Evolutionary conservation across 108 stramenopile species (phyloP).

Genomic region (Fragilaria radians): DNA sequence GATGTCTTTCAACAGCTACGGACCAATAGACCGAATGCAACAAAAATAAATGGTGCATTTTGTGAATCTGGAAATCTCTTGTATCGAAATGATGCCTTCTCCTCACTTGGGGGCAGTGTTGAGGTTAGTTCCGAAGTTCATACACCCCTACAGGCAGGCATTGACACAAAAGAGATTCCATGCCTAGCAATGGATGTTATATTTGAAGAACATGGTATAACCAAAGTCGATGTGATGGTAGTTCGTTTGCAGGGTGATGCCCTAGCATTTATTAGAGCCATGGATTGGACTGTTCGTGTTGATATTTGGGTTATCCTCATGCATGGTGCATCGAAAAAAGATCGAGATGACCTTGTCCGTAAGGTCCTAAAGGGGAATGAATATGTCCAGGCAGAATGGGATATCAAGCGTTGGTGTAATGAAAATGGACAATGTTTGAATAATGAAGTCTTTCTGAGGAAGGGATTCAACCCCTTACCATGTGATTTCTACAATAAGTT

Average conservation of each 20-base stretch:
- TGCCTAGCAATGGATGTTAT: conserved; percentile 13
- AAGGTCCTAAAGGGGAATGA: too few relatives aligned
- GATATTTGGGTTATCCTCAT: conserved; percentile 41
- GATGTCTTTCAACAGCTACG: conserved; percentile 22
- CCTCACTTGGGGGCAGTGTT: conserved; percentile 9
- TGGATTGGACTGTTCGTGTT: conserved; percentile 40
- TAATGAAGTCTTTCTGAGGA: conserved; percentile 45
- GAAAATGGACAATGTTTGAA: conserved; percentile 26
- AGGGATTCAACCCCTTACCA: conserved; percentile 40
- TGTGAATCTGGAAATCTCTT: conserved; percentile 28
- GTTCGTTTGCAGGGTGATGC: conserved; percentile 41
- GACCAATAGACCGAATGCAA: conserved; percentile 22
- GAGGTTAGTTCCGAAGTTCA: conserved; percentile 22
- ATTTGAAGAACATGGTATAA: conserved; percentile 15
- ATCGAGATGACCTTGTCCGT: conserved; percentile 23
- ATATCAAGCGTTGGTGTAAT: conserved; percentile 47
- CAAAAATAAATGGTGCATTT: conserved; percentile 26
- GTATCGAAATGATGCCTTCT: conserved; percentile 23
- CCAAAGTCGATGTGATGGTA: conserved; percentile 41
- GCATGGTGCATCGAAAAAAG: conserved; percentile 21
- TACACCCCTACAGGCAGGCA: conserved; percentile 6
- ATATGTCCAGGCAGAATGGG: conserved; percentile 46
- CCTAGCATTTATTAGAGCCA: conserved; percentile 35
- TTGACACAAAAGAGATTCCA: conserved; percentile 11
- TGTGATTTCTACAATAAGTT: too few relatives aligned